These are phyloP conservation scores for Eremochloa ophiuroides DNA, from an alignment of 176 grass and related monocot species.

Conservation along the genomic window DNA sequence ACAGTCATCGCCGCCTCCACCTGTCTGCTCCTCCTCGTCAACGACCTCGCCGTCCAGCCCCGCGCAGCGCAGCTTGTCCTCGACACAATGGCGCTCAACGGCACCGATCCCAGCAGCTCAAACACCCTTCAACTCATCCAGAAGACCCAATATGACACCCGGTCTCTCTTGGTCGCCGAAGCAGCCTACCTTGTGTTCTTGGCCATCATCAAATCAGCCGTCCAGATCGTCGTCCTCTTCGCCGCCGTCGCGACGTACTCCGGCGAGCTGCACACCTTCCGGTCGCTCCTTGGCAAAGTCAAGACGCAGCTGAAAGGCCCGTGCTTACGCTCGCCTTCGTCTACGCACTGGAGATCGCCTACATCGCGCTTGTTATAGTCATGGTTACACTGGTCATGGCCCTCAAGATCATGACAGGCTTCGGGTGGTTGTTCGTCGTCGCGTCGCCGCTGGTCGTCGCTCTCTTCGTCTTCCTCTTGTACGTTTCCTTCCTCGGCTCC, in stretches of 20 bases:
- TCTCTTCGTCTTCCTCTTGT: not conserved
- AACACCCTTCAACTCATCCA: not conserved
- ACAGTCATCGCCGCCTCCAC: not conserved
- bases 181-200: not conserved
- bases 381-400: not conserved
- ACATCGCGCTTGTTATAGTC: not conserved
- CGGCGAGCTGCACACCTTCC: not conserved
- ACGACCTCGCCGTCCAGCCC: not conserved
- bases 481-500: not conserved
- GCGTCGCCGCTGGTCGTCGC: not conserved
- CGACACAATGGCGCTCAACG: not conserved
- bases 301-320: not conserved
- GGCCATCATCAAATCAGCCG: not conserved
- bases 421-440: not conserved
- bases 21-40: not conserved
- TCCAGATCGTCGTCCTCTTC: not conserved
- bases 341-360: not conserved
- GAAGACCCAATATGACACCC: not conserved
- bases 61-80: not conserved
- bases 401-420: not conserved
- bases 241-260: conserved; percentile 8
- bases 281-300: not conserved
- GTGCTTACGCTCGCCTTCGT: conserved; percentile 25
- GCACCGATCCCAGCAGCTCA: not conserved
- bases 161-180: not conserved